Conservation (phyloP, 129 eudicot species). For the Chrysanthemum makinoi region DNA sequence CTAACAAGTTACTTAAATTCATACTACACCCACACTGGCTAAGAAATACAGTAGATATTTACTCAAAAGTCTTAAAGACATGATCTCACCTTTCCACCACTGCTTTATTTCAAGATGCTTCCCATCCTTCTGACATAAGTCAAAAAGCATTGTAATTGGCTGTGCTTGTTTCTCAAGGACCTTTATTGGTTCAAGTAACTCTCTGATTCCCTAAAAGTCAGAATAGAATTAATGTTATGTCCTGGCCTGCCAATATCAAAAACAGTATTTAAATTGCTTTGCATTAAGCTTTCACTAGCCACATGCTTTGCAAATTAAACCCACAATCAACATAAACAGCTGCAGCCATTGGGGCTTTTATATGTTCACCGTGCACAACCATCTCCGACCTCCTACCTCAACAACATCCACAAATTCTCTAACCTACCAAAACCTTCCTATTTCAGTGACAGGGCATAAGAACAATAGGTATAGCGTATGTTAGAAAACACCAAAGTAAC, state of each 20-base stretch:
- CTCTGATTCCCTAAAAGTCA: conserved; percentile 38
- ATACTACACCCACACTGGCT: too few species aligned
- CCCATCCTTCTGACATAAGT: conserved; percentile 62
- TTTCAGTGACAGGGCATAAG: background rate
- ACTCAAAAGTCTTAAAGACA: too few species aligned
- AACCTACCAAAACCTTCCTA: conserved; percentile 36
- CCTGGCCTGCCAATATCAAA: background rate
- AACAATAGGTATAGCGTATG: too few species aligned
- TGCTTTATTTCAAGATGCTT: conserved; percentile 19
- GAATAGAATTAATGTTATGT: background rate
- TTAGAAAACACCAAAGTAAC: too few species aligned
- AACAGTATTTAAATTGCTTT: background rate
- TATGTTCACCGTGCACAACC: conserved; percentile 60
- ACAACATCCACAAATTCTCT: conserved; percentile 49
- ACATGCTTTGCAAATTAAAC: conserved; percentile 37
- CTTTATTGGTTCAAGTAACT: conserved; percentile 62
- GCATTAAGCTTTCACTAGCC: conserved; percentile 43
- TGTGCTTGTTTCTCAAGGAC: conserved; percentile 58
- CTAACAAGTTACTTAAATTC: too few species aligned
- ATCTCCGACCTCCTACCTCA: conserved; percentile 42
- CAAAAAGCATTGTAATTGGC: conserved; percentile 62
- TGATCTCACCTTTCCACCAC: too few species aligned
- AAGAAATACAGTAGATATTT: too few species aligned
- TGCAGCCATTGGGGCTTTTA: conserved; percentile 72
- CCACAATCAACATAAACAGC: conserved; percentile 67